These are phyloP conservation scores for Maudiozyma saulgeensis DNA, from an alignment of 805 yeast species.

Conservation along the genomic window DNA sequence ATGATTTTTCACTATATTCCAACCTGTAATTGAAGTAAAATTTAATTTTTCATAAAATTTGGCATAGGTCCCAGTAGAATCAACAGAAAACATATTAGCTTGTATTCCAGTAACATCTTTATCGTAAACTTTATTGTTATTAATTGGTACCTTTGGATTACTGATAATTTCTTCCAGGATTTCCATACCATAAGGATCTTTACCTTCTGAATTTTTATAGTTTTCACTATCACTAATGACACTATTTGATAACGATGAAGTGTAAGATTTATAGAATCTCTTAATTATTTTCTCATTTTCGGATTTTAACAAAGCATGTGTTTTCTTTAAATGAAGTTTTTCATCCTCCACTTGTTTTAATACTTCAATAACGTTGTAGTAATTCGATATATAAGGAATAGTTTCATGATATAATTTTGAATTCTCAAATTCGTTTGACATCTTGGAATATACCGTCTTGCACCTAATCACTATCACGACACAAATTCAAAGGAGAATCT, in stretches of 20 bases:
- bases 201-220: slow-evolving; percentile 2
- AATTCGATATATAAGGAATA: slow-evolving; percentile 11
- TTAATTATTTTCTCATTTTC: slow-evolving; percentile 12
- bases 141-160: slow-evolving; percentile 2
- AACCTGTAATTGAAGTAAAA: slow-evolving; percentile 10
- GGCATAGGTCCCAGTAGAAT: slow-evolving; percentile 9
- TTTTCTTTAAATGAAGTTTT: neutral
- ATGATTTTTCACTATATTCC: slow-evolving; percentile 10
- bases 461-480: too few relatives aligned
- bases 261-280: slow-evolving; percentile 10
- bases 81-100: slow-evolving; percentile 2
- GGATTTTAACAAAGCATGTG: neutral
- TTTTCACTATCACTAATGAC: slow-evolving; percentile 10
- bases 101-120: neutral
- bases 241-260: slow-evolving; percentile 3
- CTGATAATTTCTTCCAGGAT: neutral
- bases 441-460: too few relatives aligned
- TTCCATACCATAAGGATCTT: neutral
- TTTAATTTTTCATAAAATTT: slow-evolving; percentile 15
- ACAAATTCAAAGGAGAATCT: too few relatives aligned
- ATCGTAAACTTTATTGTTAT: neutral
- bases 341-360: neutral
- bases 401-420: neutral
- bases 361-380: slow-evolving; percentile 6
- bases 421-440: too few relatives aligned